These are phyloP conservation scores for Paecilomyces sp. DNA, from an alignment of 2,329 filamentous ascomycete species.

Conservation along the genomic window DNA sequence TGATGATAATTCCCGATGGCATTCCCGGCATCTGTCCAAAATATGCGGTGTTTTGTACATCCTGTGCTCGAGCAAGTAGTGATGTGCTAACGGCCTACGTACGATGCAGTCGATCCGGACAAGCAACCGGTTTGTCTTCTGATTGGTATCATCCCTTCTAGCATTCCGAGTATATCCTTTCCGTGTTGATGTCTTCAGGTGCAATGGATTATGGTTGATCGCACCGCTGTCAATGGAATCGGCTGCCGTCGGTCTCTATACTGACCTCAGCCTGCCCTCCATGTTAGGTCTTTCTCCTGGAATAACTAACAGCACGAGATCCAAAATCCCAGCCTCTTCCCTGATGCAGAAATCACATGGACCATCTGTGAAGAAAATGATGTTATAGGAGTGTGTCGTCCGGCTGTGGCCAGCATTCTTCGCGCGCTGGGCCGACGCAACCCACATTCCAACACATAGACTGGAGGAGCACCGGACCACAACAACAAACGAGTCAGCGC, in stretches of 20 bases:
- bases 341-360: not conserved
- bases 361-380: not conserved
- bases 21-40: not conserved
- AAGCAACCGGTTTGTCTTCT: not conserved
- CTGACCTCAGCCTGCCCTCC: not conserved
- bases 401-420: constrained; percentile 22
- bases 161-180: not conserved
- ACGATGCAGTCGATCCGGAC: not conserved
- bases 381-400: not conserved
- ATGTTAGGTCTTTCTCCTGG: not conserved
- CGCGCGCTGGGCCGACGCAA: constrained; percentile 16
- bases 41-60: not conserved
- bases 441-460: constrained; percentile 18
- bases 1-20: not conserved
- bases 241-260: not conserved
- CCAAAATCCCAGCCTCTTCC: not conserved
- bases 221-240: not conserved
- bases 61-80: not conserved
- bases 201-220: not conserved
- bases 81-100: not conserved
- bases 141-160: not conserved
- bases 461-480: constrained; percentile 8
- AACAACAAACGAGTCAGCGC: constrained; percentile 21
- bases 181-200: not conserved
- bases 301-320: not conserved